A percentile compares a stretch with the other conserved stretches of the same genome.
phyloP scores from a whole-genome alignment of 1,284 basidiomycete species.

The Mrakiaceae sp. region DNA sequence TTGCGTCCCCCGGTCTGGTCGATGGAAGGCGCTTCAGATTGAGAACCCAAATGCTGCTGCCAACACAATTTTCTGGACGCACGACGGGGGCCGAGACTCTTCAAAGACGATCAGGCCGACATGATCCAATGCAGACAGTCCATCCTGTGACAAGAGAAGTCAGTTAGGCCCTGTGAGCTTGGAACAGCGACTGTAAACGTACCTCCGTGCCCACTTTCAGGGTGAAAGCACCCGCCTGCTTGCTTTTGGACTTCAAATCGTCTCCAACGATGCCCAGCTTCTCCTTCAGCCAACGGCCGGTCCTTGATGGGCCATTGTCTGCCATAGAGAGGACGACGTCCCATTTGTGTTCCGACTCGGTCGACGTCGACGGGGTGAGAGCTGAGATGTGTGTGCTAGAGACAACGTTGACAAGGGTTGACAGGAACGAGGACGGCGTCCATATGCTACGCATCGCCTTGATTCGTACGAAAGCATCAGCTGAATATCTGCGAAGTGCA shows the following conservation, averaged over 20 bases:
- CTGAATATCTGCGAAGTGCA: too few relatives aligned
- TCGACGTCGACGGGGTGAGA: not conserved
- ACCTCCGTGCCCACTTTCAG: conserved; percentile 2
- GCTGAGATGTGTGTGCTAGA: not conserved
- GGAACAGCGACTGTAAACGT: not conserved
- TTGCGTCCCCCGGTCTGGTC: not conserved
- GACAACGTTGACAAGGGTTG: not conserved
- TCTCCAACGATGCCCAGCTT: not conserved
- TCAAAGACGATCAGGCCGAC: conserved; percentile 11
- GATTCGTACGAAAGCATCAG: too few relatives aligned
- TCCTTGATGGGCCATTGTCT: not conserved
- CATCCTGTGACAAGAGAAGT: not conserved
- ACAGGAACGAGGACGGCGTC: too few relatives aligned
- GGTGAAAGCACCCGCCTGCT: not conserved
- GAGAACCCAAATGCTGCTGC: not conserved
- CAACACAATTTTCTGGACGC: not conserved
- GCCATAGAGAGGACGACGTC: not conserved
- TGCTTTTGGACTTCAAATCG: not conserved
- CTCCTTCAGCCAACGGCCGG: not conserved
- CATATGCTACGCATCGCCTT: too few relatives aligned
- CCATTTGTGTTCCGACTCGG: too few relatives aligned
- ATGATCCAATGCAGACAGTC: not conserved
- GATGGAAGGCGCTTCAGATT: not conserved
- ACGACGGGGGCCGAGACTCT: not conserved
- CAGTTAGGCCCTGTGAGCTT: not conserved